Evolutionary conservation across 2,329 filamentous ascomycete species (phyloP).

Genomic region (Pezicula radicicola): DNA sequence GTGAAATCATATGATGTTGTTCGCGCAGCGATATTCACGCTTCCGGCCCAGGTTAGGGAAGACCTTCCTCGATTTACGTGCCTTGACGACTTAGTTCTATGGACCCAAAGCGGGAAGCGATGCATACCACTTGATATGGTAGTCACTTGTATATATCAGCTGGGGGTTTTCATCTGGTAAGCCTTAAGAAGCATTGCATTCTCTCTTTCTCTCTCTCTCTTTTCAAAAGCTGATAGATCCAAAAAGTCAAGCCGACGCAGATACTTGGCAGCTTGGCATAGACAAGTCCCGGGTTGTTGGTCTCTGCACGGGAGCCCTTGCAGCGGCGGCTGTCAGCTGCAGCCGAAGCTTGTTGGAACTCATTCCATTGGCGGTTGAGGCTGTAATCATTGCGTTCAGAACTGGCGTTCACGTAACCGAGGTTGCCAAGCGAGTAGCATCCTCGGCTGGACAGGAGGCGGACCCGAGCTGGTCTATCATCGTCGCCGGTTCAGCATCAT

Average conservation of each 20-base stretch:
- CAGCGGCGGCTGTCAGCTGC: constrained; percentile 23
- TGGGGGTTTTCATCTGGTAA: too few species aligned
- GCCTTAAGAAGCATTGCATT: too few species aligned
- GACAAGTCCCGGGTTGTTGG: constrained; percentile 9
- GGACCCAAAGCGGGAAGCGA: neutral
- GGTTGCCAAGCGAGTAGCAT: neutral
- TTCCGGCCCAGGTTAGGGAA: neutral
- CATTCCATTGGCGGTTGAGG: constrained; percentile 21
- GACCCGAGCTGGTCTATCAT: constrained; percentile 16
- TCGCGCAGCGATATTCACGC: neutral
- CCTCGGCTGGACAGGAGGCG: neutral
- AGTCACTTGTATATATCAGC: neutral
- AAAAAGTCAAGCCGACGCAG: neutral
- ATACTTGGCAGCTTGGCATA: neutral
- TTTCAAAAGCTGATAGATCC: neutral
- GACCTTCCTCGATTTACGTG: neutral
- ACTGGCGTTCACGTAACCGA: constrained; percentile 15
- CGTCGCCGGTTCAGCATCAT: constrained; percentile 11
- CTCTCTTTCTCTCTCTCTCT: too few species aligned
- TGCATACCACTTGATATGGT: neutral
- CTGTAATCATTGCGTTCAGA: constrained; percentile 21
- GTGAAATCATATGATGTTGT: neutral
- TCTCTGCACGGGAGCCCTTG: constrained; percentile 24
- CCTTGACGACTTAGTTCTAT: neutral
- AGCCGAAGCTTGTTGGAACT: constrained; percentile 19